Percentiles rank a stretch among this genome's conserved stretches.
phyloP scores from a whole-genome alignment of 176 grass and related monocot species.

The Canna indica region DNA sequence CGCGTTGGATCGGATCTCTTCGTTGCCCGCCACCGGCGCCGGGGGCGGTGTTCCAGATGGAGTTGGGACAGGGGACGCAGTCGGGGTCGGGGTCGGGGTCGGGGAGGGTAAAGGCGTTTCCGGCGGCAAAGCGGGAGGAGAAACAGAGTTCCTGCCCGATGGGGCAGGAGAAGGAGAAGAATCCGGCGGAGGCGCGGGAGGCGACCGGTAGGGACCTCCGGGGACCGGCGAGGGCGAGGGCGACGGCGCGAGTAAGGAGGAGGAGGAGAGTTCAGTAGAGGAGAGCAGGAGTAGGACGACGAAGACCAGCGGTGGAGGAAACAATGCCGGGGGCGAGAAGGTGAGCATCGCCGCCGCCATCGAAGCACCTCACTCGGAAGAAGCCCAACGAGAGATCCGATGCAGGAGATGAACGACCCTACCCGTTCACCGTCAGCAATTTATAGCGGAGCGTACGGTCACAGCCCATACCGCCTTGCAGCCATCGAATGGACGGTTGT shows the following conservation, averaged over 20 bases:
- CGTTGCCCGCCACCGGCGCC: slow-evolving; percentile 19
- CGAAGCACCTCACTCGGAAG: not conserved
- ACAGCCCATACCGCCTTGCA: not conserved
- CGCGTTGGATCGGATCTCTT: slow-evolving; percentile 12
- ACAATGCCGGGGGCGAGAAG: not conserved
- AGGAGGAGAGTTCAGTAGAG: slow-evolving; percentile 18
- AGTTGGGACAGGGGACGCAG: no score
- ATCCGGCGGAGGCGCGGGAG: not conserved
- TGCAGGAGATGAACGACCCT: not conserved
- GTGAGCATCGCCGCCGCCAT: not conserved
- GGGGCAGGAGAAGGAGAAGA: not conserved
- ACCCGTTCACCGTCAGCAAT: not conserved
- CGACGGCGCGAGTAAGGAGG: not conserved
- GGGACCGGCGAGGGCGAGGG: not conserved
- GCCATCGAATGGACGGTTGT: not conserved
- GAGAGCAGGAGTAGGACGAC: slow-evolving; percentile 7
- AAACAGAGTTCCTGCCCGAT: not conserved
- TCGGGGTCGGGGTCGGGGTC: not conserved
- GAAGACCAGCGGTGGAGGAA: slow-evolving; percentile 10
- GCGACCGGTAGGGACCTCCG: not conserved
- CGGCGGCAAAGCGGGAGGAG: not conserved
- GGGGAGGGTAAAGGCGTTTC: slow-evolving; percentile 8
- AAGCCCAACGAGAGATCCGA: not conserved
- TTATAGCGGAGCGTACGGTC: not conserved
- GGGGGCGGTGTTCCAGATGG: slow-evolving; percentile 4